phyloP scores from a whole-genome alignment of 2,329 filamentous ascomycete species.

The Colletotrichum ledebouriae region DNA sequence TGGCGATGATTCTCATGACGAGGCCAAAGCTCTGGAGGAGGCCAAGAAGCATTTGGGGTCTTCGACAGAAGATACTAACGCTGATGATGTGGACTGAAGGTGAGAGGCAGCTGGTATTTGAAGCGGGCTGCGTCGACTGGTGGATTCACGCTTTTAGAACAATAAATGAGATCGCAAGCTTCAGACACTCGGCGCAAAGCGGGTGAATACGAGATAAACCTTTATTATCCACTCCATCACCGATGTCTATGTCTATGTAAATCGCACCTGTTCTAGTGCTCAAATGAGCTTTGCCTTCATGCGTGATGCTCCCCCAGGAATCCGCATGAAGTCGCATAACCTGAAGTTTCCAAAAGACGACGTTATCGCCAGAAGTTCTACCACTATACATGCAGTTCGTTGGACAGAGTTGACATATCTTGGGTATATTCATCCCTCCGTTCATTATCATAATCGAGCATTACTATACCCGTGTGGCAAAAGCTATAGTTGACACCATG shows the following conservation, averaged over 20 bases:
- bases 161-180: not conserved
- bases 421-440: slow-evolving; percentile 2
- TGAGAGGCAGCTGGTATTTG: too few relatives aligned
- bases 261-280: too few relatives aligned
- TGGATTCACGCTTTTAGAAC: not conserved
- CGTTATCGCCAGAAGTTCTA: not conserved
- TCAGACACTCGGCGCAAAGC: too few relatives aligned
- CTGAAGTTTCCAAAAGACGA: too few relatives aligned
- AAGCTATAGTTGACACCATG: not conserved
- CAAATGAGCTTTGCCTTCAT: too few relatives aligned
- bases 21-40: slow-evolving; percentile 54
- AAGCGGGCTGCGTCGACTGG: too few relatives aligned
- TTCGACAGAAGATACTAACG: slow-evolving; percentile 48
- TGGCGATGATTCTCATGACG: slow-evolving; percentile 48
- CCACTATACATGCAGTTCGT: not conserved
- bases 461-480: not conserved
- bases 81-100: slow-evolving; percentile 60
- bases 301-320: too few relatives aligned
- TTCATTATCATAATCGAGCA: not conserved
- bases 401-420: not conserved
- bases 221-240: too few relatives aligned
- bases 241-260: too few relatives aligned
- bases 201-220: too few relatives aligned
- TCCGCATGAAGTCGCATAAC: not conserved
- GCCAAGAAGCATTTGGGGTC: slow-evolving; percentile 54